Base-by-base conservation (phyloP, 176 grass and related monocot genomes). In the Melocanna baccifera region DNA sequence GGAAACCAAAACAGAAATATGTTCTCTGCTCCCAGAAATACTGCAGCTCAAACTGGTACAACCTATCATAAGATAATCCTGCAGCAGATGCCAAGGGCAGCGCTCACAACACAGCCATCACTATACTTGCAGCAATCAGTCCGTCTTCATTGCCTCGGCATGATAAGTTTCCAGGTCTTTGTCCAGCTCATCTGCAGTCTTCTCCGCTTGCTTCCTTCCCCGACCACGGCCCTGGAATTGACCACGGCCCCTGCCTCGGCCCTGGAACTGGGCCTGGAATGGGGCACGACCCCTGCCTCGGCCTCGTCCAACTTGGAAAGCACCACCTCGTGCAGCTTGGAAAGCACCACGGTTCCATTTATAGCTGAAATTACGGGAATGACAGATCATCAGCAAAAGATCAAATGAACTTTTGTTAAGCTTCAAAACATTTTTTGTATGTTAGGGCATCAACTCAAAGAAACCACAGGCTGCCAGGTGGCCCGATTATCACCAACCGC, bases 91-190 rank as follows among this genome's bases (percentile, higher is more conserved):
- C 46, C 46, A 52, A 28, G 23, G 7, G 80, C 14, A 71, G 16
- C 39, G 26, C 25, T 30, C 43, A 64, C 47, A 22, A 28, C 50
- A 85, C 39, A 19, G 59, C 61, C 55, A 32, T 43, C 19, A 34
- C 29, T 16, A 7, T 7, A 20, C 47, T 23, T 67, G 59, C 74
- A 28, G 16, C 34, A 53, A 87, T 90, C 85, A 87, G 46, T 91
- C 75, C 1, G 88, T 95, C 67, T 95, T 88, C 90, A 90, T 95
- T 56, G 86, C 90, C 22, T 92, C 85, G 0, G 90, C 90, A 20
- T 95, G 93, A 61, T 95, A 95, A 67, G 79, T 82, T 20, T 92
- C 93, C 80, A 95, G 86, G 58, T 95, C 93, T 79, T 95, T 95
- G 57, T 95, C 93, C 86, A 95, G 67, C n/a, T 95, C 88, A 84